phyloP scores from a whole-genome alignment of 345 rosid species.

The Excoecaria cochinchinensis region DNA sequence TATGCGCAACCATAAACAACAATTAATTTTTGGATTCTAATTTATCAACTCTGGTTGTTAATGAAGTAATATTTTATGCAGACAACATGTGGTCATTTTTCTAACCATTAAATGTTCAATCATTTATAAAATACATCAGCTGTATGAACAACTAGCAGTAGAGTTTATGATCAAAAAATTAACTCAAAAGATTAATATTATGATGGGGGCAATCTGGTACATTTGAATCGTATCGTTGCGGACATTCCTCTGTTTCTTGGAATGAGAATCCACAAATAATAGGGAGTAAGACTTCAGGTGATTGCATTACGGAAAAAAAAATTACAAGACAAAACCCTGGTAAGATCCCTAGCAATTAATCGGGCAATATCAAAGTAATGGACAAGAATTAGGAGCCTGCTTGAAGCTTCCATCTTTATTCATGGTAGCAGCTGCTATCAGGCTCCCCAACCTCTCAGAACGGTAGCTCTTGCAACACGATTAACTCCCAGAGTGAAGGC shows the following conservation, averaged over 20 bases:
- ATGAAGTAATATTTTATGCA: neutral
- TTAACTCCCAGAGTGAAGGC: conserved; percentile 96
- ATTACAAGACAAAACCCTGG: conserved; percentile 14
- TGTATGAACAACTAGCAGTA: neutral
- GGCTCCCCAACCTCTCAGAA: conserved; percentile 92
- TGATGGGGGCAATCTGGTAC: neutral
- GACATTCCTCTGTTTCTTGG: neutral
- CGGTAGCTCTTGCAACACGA: conserved; percentile 88
- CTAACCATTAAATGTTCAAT: neutral
- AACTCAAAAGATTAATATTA: neutral
- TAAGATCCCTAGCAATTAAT: conserved; percentile 7
- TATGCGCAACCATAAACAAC: conserved; percentile 8
- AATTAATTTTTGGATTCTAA: conserved; percentile 13
- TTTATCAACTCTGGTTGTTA: conserved; percentile 4
- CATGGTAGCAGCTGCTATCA: conserved; percentile 28
- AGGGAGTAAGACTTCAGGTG: neutral
- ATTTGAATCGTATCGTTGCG: neutral
- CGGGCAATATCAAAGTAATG: conserved; percentile 2
- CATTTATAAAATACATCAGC: too few species aligned
- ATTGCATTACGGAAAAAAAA: conserved; percentile 8
- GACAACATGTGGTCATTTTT: neutral
- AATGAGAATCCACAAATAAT: neutral
- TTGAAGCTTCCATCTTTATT: conserved; percentile 25
- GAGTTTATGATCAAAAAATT: neutral
- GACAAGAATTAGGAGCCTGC: conserved; percentile 13